These are phyloP conservation scores for Penicillium sp. DNA, from an alignment of 2,329 filamentous ascomycete genomes.

Conservation along the genomic window DNA sequence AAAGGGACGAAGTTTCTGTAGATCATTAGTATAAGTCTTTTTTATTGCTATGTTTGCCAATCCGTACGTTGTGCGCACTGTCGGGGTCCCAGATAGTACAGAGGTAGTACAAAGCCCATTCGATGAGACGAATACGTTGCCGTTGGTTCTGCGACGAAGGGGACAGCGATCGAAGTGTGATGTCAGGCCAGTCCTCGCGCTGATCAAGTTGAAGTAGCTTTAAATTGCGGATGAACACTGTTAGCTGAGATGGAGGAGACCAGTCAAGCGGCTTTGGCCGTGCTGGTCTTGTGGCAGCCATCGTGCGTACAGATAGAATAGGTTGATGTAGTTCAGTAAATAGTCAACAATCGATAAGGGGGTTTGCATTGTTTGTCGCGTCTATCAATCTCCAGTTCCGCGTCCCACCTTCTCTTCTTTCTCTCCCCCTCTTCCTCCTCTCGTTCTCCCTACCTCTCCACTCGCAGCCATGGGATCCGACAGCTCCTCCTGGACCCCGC, in stretches of 20 bases:
- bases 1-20: conserved; percentile 77
- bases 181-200: conserved; percentile 71
- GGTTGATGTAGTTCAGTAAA: conserved; percentile 10
- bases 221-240: conserved; percentile 75
- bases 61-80: conserved; percentile 63
- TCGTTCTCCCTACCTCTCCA: background rate
- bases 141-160: conserved; percentile 69
- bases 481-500: conserved; percentile 31
- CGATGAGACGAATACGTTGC: conserved; percentile 71
- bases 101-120: conserved; percentile 87
- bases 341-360: conserved; percentile 22
- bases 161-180: conserved; percentile 65
- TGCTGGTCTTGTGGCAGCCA: conserved; percentile 31
- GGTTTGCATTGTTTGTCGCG: conserved; percentile 24
- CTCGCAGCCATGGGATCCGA: conserved; percentile 28
- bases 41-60: background rate
- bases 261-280: conserved; percentile 34
- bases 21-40: background rate
- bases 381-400: conserved; percentile 6
- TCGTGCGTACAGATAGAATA: conserved; percentile 17
- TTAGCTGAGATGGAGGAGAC: conserved; percentile 49
- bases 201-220: conserved; percentile 75
- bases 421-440: conserved; percentile 6
- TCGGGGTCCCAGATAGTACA: conserved; percentile 78
- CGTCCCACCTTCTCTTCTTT: conserved; percentile 1